Percentiles rank a stretch among this genome's conserved stretches.
These are phyloP conservation scores for Zalaria sp. DNA, from an alignment of 2,329 filamentous ascomycete genomes.

Conservation along the genomic window DNA sequence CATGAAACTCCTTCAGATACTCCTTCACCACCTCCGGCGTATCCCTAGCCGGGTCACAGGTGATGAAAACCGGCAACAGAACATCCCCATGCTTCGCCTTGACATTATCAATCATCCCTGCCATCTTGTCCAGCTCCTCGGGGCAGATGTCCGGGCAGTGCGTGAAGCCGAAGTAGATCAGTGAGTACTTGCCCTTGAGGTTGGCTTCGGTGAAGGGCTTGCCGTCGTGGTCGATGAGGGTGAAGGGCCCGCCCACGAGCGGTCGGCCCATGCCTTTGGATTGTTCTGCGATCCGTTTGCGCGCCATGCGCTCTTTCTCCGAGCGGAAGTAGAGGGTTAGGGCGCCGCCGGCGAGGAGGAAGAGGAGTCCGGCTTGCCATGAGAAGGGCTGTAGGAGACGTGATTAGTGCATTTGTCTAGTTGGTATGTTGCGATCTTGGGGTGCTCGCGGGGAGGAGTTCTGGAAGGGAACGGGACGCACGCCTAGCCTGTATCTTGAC, in stretches of 20 bases:
- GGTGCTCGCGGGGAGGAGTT: constrained; percentile 5
- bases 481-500: constrained; percentile 28
- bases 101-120: constrained; percentile 72
- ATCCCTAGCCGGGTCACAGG: constrained; percentile 87
- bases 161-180: constrained; percentile 97
- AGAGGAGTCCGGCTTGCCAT: constrained; percentile 76
- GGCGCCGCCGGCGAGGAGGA: constrained; percentile 62
- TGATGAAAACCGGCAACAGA: constrained; percentile 77
- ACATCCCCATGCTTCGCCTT: constrained; percentile 31
- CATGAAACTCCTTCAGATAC: constrained; percentile 87
- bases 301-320: constrained; percentile 83
- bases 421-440: not conserved
- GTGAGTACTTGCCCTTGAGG: constrained; percentile 71
- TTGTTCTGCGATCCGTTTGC: constrained; percentile 77
- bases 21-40: constrained; percentile 69
- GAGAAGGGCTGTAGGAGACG: constrained; percentile 65
- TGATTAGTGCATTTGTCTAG: not conserved
- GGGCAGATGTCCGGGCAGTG: constrained; percentile 98
- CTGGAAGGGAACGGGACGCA: constrained; percentile 9
- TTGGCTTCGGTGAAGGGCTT: constrained; percentile 62
- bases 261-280: constrained; percentile 86
- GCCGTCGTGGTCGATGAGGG: constrained; percentile 69
- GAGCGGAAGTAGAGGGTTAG: constrained; percentile 84
- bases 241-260: constrained; percentile 82
- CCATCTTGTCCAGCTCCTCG: constrained; percentile 98